Percentiles rank a stretch among this genome's conserved stretches.
Evolutionary conservation across 2,329 filamentous ascomycete species (phyloP).

Genomic region (Aspergillus sp.): DNA sequence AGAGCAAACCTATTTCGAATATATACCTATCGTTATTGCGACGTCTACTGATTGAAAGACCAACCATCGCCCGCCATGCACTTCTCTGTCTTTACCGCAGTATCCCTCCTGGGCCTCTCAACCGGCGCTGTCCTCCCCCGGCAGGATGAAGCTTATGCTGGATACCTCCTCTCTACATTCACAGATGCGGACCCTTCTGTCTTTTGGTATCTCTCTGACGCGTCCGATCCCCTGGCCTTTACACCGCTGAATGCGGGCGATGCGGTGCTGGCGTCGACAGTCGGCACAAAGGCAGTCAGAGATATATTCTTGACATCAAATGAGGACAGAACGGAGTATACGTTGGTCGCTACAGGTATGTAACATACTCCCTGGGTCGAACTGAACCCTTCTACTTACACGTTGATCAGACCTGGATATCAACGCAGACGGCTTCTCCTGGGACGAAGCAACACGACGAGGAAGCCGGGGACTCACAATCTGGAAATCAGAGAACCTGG

Average conservation of each 20-base stretch:
- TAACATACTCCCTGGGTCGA: not conserved
- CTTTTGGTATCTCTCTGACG: constrained; percentile 5
- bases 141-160: not conserved
- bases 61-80: not conserved
- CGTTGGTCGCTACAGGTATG: constrained; percentile 1
- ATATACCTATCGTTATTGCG: too few relatives aligned
- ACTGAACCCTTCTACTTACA: not conserved
- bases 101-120: not conserved
- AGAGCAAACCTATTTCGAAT: too few relatives aligned
- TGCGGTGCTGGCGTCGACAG: not conserved
- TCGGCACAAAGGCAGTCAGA: not conserved
- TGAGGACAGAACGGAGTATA: not conserved
- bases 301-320: constrained; percentile 7
- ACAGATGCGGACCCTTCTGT: not conserved
- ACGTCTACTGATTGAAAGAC: not conserved
- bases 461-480: not conserved
- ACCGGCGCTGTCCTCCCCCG: not conserved
- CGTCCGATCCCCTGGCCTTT: not conserved
- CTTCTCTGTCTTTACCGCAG: not conserved
- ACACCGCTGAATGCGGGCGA: constrained; percentile 1
- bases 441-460: constrained; percentile 4
- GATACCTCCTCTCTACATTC: constrained; percentile 9
- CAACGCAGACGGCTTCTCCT: constrained; percentile 5
- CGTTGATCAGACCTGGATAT: constrained; percentile 1
- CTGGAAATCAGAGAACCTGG: constrained; percentile 2